Percentiles rank a stretch among this genome's conserved stretches.
Conservation (phyloP, 2,329 filamentous ascomycete species). For the Rutstroemia sydowiana region DNA sequence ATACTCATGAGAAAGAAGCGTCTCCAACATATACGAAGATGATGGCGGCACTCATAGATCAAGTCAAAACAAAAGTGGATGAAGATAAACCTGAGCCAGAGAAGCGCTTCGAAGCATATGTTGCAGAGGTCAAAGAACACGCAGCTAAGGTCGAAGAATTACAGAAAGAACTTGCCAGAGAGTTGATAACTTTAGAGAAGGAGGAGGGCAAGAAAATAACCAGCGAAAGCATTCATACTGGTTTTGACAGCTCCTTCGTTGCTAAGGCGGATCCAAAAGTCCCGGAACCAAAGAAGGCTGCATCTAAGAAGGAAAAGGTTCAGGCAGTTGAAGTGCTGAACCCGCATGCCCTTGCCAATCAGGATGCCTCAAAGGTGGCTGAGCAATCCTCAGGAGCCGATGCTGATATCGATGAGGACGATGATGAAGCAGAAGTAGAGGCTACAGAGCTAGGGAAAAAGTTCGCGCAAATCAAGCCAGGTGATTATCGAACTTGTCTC, state of each 20-base stretch:
- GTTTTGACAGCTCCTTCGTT: constrained; percentile 83
- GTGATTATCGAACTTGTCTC: constrained; percentile 66
- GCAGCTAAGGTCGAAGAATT: constrained; percentile 69
- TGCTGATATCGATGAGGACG: constrained; percentile 54
- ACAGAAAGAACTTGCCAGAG: constrained; percentile 65
- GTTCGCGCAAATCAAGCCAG: constrained; percentile 71
- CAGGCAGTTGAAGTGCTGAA: constrained; percentile 69
- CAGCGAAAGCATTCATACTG: constrained; percentile 79
- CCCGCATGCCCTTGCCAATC: constrained; percentile 42
- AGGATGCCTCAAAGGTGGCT: constrained; percentile 34
- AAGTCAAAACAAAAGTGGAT: constrained; percentile 71
- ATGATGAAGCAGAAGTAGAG: constrained; percentile 67
- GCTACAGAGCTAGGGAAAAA: constrained; percentile 70
- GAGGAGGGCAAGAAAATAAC: constrained; percentile 88
- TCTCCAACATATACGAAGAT: constrained; percentile 91
- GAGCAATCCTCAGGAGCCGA: constrained; percentile 50
- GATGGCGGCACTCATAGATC: constrained; percentile 93
- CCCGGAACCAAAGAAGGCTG: constrained; percentile 21
- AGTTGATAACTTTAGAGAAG: constrained; percentile 75
- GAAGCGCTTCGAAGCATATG: constrained; percentile 66
- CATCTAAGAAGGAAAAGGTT: constrained; percentile 39
- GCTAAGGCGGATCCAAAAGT: constrained; percentile 45
- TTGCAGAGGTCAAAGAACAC: constrained; percentile 71
- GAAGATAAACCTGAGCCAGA: constrained; percentile 60
- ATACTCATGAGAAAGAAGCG: constrained; percentile 61